Base-by-base conservation (phyloP, 768 basidiomycete species). In the Pholiota conissans region DNA sequence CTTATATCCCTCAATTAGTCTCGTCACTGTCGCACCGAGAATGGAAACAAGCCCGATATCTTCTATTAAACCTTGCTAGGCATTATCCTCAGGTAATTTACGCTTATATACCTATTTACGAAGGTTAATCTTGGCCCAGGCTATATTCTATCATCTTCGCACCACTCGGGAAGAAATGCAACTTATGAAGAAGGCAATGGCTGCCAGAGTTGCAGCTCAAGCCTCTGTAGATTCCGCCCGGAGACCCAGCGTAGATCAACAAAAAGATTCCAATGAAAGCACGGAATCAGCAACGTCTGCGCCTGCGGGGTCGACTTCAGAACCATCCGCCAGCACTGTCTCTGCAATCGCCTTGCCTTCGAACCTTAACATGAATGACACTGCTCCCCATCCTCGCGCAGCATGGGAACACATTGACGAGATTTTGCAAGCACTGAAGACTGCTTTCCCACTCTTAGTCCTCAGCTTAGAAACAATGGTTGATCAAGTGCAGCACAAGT, bases 381-480 rank as follows among this genome's bases (percentile, higher is more conserved):
- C 55, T 55, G 40, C 63, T 0, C 65, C 64, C 5, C 62, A 71
- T 49, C 75, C 81, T 48, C 84, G 87, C 29, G 90, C 91, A 64
- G 85, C 92, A 26, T 92, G 86, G 83, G 96, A 98, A 53, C 82
- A 90, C 64, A 86, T 97, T 6, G 97, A 99, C 20, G 97, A 98
- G 67, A 85, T 98, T 56, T 84, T 95, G 39, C 90, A 95, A 68
- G 87, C 93, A 34, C 79, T 98, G 65, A 98, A 99, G 76, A 97
- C 96, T 0, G 89, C 93, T 0, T 97, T 95, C 79, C 97, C 97
- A 0, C 81, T 99, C 6, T 82, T 99, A 32, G 92, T 96, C 28
- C 78, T 98, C 20, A 97, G 94, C 56, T 80, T 99, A 80, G 97
- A 99, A 75, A 95, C 93, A 14, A 90, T 98, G 82, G 90, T 95